Evolutionary conservation across 2,329 filamentous ascomycete species (phyloP), one percentile per base, ranked within the genome.

Genomic region (Diaporthe amygdali): DNA sequence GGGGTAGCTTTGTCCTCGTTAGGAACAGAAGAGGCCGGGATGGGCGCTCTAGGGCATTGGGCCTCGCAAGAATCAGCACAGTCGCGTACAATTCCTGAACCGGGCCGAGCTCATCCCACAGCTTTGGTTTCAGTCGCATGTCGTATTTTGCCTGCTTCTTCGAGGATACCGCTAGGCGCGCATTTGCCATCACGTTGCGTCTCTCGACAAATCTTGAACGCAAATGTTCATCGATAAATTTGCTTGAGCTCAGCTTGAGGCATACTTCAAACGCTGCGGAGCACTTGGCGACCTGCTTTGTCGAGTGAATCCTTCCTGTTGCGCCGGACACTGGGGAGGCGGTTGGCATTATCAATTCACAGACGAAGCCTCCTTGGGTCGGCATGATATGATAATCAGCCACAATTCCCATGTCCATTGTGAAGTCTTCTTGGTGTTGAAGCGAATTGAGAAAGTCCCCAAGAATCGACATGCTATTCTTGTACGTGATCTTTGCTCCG

Each of bases 251-350:
- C 20, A 99, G 85, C 73, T 90, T 79, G 1, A 94, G 79, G 77
- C 95, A 98, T 64, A 93, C 90, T 77, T 95, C 90, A 78, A 96
- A 98, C 0, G 96, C 96, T 3, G 95, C 96, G 0, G 95, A 94
- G 74, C 94, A 94, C 80, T 96, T 97, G 5, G 96, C 96, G 22
- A 92, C 82, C 37, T 91, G 86, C 80, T 97, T 98, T 70, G 87
- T 93, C 9, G 84, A 79, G 69, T 92, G 89, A 0, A 89, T 82
- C 9, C 83, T 84, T 6, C 96, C 96, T 15, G 86, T 85, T 6
- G 89, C 86, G 37, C 89, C 90, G 69, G 87, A 88, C 44, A 98
- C 83, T 0, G 94, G 94, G 0, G 94, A 93, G 27, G 86, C 87
- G 15, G 91, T 88, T 0, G 96, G 96, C 30, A 99, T 83, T 14